Evolutionary conservation across 306 rosid genomes (phyloP).

Genomic region (Vicia sativa): DNA sequence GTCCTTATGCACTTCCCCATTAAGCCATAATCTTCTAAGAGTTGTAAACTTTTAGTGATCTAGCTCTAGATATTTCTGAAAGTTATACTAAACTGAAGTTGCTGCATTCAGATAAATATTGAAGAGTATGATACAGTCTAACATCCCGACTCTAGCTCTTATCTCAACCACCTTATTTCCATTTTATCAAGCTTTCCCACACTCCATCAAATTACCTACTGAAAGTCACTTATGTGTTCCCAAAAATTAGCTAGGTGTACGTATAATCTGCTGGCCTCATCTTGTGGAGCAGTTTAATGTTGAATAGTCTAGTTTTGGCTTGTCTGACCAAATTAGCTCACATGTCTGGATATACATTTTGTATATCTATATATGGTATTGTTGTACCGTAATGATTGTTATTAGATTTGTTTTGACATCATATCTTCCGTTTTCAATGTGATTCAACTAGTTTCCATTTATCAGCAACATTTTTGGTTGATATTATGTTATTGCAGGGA

Average conservation of each 20-base stretch:
- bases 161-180: neutral
- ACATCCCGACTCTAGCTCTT: neutral
- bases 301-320: neutral
- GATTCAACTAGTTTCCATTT: conserved; percentile 2
- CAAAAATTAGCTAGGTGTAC: neutral
- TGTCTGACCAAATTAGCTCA: neutral
- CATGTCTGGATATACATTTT: neutral
- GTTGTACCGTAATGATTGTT: neutral
- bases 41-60: too few relatives aligned
- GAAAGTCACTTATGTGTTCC: neutral
- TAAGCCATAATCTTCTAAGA: neutral
- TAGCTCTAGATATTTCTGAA: neutral
- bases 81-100: neutral
- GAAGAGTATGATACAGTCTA: neutral
- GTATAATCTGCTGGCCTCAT: neutral
- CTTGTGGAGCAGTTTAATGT: neutral
- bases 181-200: neutral
- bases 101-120: neutral
- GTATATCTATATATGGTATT: neutral
- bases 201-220: neutral
- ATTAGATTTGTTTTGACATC: neutral
- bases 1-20: too few relatives aligned
- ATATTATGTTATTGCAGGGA: conserved; percentile 1
- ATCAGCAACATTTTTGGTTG: conserved; percentile 1
- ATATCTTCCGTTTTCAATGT: neutral